These are phyloP conservation scores for Aquilaria malaccensis DNA, from an alignment of 345 rosid genomes.

Conservation along the genomic window DNA sequence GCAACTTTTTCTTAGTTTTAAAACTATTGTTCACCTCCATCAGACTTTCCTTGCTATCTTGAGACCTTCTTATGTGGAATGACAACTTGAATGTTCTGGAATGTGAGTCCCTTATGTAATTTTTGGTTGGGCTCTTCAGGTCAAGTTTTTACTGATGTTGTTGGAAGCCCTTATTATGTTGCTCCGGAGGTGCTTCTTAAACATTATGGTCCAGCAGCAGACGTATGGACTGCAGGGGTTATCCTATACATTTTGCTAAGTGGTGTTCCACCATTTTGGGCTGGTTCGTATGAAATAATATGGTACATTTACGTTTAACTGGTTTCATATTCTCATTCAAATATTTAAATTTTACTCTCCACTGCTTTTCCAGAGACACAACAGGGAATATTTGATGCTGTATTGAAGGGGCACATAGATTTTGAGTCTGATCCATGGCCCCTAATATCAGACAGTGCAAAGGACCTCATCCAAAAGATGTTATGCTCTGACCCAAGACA, in stretches of 20 bases:
- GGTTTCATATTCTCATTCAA: background rate
- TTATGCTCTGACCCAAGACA: conserved; percentile 68
- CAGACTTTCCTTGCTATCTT: too few relatives aligned
- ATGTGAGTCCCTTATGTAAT: conserved; percentile 6
- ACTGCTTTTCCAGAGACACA: conserved; percentile 61
- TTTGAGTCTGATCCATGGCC: conserved; percentile 99
- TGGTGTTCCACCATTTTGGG: conserved; percentile 99
- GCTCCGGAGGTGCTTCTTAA: conserved; percentile 97
- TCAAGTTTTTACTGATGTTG: conserved; percentile 88
- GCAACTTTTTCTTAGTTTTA: too few relatives aligned
- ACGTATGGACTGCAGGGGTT: conserved; percentile 99
- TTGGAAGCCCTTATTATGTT: conserved; percentile 95
- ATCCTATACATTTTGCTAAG: conserved; percentile 90
- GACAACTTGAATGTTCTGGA: background rate
- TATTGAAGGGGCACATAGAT: conserved; percentile 86
- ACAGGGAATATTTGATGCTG: conserved; percentile 98
- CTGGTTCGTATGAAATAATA: conserved; percentile 43
- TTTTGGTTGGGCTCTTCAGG: conserved; percentile 35
- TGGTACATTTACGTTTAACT: background rate
- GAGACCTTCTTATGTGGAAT: too few relatives aligned
- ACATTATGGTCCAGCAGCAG: conserved; percentile 93
- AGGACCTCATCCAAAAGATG: conserved; percentile 83
- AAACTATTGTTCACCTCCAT: too few relatives aligned
- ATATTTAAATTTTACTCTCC: conserved; percentile 12
- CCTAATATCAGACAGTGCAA: conserved; percentile 78